Base-by-base conservation (phyloP, 805 yeast genomes). In the Debaryomyces prosopidis region DNA sequence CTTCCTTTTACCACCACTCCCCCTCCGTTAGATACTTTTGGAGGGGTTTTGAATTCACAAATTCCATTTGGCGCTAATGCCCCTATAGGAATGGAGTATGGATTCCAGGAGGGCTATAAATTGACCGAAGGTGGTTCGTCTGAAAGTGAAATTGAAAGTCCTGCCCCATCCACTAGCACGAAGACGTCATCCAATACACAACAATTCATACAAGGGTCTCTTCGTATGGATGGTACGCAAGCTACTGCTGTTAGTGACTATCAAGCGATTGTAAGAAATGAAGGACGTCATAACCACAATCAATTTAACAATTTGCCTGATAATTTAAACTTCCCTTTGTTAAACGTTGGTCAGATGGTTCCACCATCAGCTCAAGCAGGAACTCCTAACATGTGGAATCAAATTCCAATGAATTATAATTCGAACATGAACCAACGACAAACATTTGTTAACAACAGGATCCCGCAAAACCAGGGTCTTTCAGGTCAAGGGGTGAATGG, bases 1-100 rank as follows among this genome's bases (percentile, higher is more conserved):
- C 40, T 54, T 14, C 63, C 63, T 11, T 60, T 61, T 38, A 49
- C 62, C 17, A 52, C 60, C 4, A 61, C 64, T 11, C 67, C 61
- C 1, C 58, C 59, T 7, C 47, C 54, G 27, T 51, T 52, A 19
- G 41, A 38, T 9, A 40, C 36, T 15, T 60, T 59, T 44, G 63
- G 64, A 4, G 63, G 60, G 3, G 47, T 49, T 17, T 55, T 59
- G 43, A 59, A 57, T 44, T 39, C 54, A 15, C 47, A 46, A 17
- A 23, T 30, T n/a, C 43, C 46, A 3, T 34, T 43, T 18, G 43
- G 47, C 20, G 30, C 14, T 17, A 14, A 17, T 5, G 19, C 42
- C 9, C 36, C 47, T 15, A 17, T 38, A 4, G 41, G 41, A 14
- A 38, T 38, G 31, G 28, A 19, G 7, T 45, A 42, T 16, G 36